These are phyloP conservation scores for Teunomyces aglyptinius DNA, from an alignment of 805 yeast species.

Conservation along the genomic window DNA sequence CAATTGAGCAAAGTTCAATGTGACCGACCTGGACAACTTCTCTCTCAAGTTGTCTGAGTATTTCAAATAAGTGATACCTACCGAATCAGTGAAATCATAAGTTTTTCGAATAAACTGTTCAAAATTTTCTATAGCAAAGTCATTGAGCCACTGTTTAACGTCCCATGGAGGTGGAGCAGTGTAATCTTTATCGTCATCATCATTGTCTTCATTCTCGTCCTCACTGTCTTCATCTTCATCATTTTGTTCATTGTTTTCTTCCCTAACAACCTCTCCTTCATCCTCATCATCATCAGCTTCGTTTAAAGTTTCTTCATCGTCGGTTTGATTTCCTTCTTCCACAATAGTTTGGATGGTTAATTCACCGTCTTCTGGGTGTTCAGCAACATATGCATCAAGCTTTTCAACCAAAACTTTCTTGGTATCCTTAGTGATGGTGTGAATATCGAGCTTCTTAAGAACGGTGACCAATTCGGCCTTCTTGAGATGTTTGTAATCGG, in stretches of 20 bases:
- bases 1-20: conserved; percentile 34
- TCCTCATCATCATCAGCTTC: conserved; percentile 16
- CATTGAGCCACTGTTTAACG: conserved; percentile 36
- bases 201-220: conserved; percentile 12
- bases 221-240: conserved; percentile 10
- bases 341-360: conserved; percentile 15
- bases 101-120: conserved; percentile 26
- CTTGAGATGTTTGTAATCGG: conserved; percentile 33
- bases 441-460: conserved; percentile 34
- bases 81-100: conserved; percentile 31
- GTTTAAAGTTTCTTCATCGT: conserved; percentile 16
- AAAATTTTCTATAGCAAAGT: conserved; percentile 32
- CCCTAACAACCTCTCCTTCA: conserved; percentile 7
- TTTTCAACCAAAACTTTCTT: conserved; percentile 41
- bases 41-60: conserved; percentile 40
- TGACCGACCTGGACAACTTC: conserved; percentile 33
- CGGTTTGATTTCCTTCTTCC: conserved; percentile 20
- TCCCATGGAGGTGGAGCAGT: conserved; percentile 39
- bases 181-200: conserved; percentile 33
- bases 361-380: conserved; percentile 25
- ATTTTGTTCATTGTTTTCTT: conserved; percentile 9
- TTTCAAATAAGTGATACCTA: conserved; percentile 36
- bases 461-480: conserved; percentile 41
- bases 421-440: conserved; percentile 38
- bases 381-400: conserved; percentile 27